Percentiles rank a stretch among this genome's conserved stretches.
These are phyloP conservation scores for Scedosporium apiospermum DNA, from an alignment of 2,329 filamentous ascomycete species.

Conservation along the genomic window DNA sequence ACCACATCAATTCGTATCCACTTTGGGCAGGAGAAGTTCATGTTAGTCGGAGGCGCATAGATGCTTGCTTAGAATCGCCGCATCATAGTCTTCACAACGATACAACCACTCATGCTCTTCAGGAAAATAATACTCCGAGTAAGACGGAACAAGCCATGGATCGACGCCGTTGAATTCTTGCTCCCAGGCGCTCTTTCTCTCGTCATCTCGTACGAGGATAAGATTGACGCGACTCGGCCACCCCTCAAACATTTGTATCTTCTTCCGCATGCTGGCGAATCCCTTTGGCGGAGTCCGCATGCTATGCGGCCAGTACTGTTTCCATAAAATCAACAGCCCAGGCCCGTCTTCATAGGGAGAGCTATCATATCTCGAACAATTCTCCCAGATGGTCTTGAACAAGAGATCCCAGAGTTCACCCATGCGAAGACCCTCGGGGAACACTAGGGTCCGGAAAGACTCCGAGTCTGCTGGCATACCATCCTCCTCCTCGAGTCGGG, in stretches of 20 bases:
- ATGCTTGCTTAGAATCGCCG: not conserved
- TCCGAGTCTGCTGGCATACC: not conserved
- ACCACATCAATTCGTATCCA: too few species aligned
- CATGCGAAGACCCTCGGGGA: not conserved
- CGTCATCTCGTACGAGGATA: not conserved
- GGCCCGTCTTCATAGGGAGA: not conserved
- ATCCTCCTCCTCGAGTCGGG: not conserved
- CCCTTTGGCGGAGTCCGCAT: not conserved
- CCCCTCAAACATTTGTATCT: not conserved
- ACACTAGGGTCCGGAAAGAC: not conserved
- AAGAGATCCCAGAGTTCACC: not conserved
- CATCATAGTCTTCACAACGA: not conserved
- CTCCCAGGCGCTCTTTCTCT: not conserved
- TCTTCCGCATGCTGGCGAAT: not conserved
- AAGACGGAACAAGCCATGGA: not conserved
- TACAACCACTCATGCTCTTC: not conserved
- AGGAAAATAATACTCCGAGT: not conserved
- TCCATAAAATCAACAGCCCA: not conserved
- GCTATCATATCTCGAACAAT: not conserved
- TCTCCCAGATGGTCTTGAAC: not conserved
- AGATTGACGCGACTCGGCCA: not conserved
- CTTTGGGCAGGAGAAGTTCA: too few species aligned
- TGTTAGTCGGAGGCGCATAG: not conserved
- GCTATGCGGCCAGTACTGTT: not conserved
- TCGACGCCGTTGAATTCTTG: not conserved